Conservation (phyloP, 2,329 filamentous ascomycete species). For the Camillea tinctor region DNA sequence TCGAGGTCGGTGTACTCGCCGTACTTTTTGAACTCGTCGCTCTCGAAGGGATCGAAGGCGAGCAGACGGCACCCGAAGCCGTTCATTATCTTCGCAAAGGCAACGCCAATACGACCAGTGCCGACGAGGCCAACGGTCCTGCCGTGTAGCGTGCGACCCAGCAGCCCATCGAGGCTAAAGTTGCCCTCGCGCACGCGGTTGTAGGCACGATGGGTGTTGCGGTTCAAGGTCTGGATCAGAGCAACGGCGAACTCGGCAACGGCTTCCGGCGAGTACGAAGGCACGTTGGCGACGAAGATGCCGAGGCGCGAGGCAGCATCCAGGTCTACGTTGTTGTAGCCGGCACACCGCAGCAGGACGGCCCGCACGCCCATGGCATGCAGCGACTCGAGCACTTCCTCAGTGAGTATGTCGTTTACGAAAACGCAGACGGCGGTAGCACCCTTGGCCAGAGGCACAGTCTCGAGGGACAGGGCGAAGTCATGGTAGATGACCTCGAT, state of each 20-base stretch:
- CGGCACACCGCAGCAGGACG: conserved; percentile 65
- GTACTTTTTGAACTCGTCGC: conserved; percentile 45
- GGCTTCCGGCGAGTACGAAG: conserved; percentile 66
- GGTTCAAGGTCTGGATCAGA: conserved; percentile 65
- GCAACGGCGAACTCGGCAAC: conserved; percentile 70
- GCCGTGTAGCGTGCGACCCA: conserved; percentile 59
- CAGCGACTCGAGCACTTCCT: conserved; percentile 50
- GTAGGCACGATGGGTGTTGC: conserved; percentile 66
- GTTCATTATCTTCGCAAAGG: conserved; percentile 58
- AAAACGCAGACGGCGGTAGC: conserved; percentile 64
- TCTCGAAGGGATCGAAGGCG: conserved; percentile 58
- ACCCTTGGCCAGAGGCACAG: conserved; percentile 51
- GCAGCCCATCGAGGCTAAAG: conserved; percentile 63
- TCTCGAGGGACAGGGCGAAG: conserved; percentile 55
- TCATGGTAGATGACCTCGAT: conserved; percentile 58
- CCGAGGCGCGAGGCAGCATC: conserved; percentile 50
- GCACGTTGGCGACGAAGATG: conserved; percentile 64
- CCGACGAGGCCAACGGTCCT: conserved; percentile 68
- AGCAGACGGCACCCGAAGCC: conserved; percentile 65
- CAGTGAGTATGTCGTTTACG: conserved; percentile 61
- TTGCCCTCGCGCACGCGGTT: conserved; percentile 68
- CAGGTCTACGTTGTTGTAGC: conserved; percentile 67
- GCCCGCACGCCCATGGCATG: conserved; percentile 50
- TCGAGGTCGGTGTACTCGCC: conserved; percentile 56
- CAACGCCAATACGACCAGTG: conserved; percentile 63